Conservation (phyloP, 495 filamentous ascomycete genomes). For the Penicillium flavigenum region DNA sequence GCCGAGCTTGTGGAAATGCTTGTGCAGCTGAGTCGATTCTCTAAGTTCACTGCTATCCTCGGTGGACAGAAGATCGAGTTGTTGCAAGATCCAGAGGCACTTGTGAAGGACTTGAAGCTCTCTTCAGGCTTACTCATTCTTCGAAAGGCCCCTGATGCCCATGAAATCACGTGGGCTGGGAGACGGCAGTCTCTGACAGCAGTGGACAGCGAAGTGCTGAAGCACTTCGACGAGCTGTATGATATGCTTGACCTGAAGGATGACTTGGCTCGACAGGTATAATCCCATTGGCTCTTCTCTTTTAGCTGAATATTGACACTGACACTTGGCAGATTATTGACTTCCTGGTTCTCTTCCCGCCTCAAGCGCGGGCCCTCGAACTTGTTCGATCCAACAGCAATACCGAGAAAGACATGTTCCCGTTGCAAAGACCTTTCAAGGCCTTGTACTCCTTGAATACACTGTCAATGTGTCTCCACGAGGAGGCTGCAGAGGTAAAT, state of each 20-base stretch:
- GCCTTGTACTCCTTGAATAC: slow-evolving; percentile 71
- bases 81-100: slow-evolving; percentile 36
- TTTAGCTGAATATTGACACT: slow-evolving; percentile 11
- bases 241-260: slow-evolving; percentile 75
- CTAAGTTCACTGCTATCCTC: slow-evolving; percentile 57
- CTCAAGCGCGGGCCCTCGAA: slow-evolving; percentile 59
- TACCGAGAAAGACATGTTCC: slow-evolving; percentile 61
- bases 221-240: slow-evolving; percentile 85
- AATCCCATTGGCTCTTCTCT: not conserved
- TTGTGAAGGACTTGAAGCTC: slow-evolving; percentile 46
- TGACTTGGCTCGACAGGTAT: slow-evolving; percentile 65
- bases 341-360: slow-evolving; percentile 72
- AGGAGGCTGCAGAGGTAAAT: slow-evolving; percentile 39
- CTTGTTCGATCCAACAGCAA: slow-evolving; percentile 55
- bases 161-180: slow-evolving; percentile 28
- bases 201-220: slow-evolving; percentile 73
- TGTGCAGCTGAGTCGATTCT: slow-evolving; percentile 65
- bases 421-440: slow-evolving; percentile 67
- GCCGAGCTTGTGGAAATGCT: slow-evolving; percentile 64
- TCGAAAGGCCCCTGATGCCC: slow-evolving; percentile 41
- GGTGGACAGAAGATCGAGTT: slow-evolving; percentile 52
- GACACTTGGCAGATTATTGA: slow-evolving; percentile 59
- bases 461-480: slow-evolving; percentile 52
- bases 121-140: slow-evolving; percentile 62
- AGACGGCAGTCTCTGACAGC: slow-evolving; percentile 41